phyloP scores from a whole-genome alignment of 1,139 yeast genomes.

The Nakaseomyces bracarensis region DNA sequence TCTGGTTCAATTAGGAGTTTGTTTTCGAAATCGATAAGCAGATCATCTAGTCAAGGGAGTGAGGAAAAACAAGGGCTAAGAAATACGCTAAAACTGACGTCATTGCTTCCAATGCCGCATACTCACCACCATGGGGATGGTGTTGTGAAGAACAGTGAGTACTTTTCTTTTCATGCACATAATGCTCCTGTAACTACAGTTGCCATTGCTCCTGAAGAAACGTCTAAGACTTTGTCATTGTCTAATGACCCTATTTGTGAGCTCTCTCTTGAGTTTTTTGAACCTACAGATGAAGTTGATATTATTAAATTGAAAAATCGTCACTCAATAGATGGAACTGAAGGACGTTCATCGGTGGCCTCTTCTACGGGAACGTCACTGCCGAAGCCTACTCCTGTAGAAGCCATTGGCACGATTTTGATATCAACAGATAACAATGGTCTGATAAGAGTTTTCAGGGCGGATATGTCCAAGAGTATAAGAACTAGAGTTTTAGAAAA shows the following conservation, averaged over 20 bases:
- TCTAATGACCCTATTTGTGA: slow-evolving; percentile 78
- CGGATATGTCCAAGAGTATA: slow-evolving; percentile 53
- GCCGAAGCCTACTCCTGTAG: slow-evolving; percentile 18
- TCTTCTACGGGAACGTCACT: slow-evolving; percentile 6
- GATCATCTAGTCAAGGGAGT: slow-evolving; percentile 15
- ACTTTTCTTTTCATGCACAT: slow-evolving; percentile 71
- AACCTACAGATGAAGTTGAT: slow-evolving; percentile 26
- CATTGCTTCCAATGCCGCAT: slow-evolving; percentile 13
- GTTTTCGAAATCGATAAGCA: slow-evolving; percentile 45
- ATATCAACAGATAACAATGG: slow-evolving; percentile 76
- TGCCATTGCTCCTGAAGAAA: slow-evolving; percentile 66
- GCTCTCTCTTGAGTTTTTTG: slow-evolving; percentile 37
- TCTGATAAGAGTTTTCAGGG: slow-evolving; percentile 64
- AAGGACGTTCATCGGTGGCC: background rate
- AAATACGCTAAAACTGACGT: slow-evolving; percentile 19
- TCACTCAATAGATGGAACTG: background rate
- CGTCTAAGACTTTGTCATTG: slow-evolving; percentile 55
- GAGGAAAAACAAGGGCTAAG: slow-evolving; percentile 27
- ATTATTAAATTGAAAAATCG: slow-evolving; percentile 9
- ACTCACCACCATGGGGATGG: slow-evolving; percentile 22
- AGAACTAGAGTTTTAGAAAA: slow-evolving; percentile 31
- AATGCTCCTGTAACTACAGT: slow-evolving; percentile 68
- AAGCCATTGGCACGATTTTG: slow-evolving; percentile 37
- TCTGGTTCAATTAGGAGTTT: slow-evolving; percentile 68
- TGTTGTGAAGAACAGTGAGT: slow-evolving; percentile 33